Conservation (phyloP, 768 basidiomycete species). For the Terana coerulea region DNA sequence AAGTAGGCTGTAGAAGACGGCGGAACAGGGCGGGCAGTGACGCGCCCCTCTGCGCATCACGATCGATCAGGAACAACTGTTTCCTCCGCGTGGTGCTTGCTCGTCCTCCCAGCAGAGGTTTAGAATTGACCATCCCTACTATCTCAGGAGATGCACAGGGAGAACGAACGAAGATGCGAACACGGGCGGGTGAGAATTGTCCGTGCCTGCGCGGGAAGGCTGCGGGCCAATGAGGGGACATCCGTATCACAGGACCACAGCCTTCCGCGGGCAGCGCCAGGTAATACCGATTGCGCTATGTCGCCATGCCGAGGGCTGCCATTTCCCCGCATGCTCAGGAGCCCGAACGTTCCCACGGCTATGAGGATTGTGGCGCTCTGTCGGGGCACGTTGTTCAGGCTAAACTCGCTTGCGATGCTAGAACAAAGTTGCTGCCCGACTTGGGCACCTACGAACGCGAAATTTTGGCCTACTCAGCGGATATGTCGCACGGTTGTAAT, state of each 20-base stretch:
- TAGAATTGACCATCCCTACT: too few species aligned
- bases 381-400: neutral
- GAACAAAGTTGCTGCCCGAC: too few species aligned
- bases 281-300: slow-evolving; percentile 1
- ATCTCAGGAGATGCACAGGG: too few species aligned
- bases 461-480: neutral
- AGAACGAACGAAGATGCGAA: too few species aligned
- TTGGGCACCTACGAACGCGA: neutral
- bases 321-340: neutral
- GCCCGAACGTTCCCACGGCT: neutral
- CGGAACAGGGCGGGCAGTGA: too few species aligned
- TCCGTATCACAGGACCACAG: neutral
- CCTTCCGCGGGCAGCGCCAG: neutral
- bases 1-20: too few species aligned
- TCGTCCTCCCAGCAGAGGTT: too few species aligned
- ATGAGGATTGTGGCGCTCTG: slow-evolving; percentile 2
- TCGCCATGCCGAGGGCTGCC: neutral
- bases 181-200: too few species aligned
- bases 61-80: too few species aligned
- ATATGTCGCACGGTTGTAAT: neutral
- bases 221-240: neutral
- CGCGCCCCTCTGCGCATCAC: too few species aligned
- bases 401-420: neutral
- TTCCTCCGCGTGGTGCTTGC: too few species aligned
- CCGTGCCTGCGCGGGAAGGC: slow-evolving; percentile 1